Conservation (phyloP, 495 filamentous ascomycete genomes). For the Diplogelasinospora grovesii region DNA sequence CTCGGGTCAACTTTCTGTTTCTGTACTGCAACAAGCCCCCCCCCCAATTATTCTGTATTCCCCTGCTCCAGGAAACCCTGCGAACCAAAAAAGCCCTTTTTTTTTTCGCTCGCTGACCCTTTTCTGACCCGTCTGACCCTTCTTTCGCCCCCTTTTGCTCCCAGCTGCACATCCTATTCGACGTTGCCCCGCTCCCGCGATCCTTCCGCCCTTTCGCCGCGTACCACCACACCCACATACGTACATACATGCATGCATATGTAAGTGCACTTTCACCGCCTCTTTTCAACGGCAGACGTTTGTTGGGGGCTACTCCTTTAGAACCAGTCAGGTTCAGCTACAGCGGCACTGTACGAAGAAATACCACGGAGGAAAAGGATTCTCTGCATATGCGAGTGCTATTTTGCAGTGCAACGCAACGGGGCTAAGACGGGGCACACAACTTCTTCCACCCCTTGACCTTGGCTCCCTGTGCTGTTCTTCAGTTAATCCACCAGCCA, state of each 20-base stretch:
- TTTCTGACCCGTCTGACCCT: not conserved
- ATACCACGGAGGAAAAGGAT: no score
- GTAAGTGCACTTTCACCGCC: not conserved
- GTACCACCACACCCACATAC: not conserved
- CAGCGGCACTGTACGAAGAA: not conserved
- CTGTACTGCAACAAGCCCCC: no score
- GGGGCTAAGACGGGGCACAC: no score
- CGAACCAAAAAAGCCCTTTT: not conserved
- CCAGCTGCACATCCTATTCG: conserved; percentile 3
- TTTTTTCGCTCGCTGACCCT: not conserved
- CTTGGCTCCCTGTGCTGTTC: no score
- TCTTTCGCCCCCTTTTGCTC: not conserved
- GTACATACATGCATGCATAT: not conserved
- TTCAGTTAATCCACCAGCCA: no score
- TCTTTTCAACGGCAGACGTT: not conserved
- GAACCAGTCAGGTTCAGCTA: conserved; percentile 3
- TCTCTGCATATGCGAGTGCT: no score
- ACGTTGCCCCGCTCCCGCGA: not conserved
- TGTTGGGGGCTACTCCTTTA: conserved; percentile 2
- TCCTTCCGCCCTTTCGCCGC: not conserved
- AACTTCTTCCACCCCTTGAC: no score
- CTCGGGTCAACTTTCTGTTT: no score
- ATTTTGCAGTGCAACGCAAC: no score
- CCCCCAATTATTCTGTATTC: not conserved
- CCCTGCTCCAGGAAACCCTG: not conserved